phyloP scores from a whole-genome alignment of 768 basidiomycete species.

The Pulveroboletus sp. region DNA sequence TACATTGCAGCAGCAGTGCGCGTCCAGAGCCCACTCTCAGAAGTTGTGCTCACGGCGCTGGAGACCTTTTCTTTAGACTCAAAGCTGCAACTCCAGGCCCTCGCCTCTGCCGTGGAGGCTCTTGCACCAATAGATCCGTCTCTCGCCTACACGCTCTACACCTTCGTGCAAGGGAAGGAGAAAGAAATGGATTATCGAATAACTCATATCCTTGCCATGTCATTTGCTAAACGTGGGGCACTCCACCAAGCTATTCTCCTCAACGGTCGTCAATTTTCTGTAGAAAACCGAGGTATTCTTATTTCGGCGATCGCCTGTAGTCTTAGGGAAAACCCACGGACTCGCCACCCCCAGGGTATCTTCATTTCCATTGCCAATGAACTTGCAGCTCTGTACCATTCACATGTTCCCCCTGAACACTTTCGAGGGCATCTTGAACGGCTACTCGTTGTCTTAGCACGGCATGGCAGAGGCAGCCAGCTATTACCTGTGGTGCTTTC shows the following conservation, averaged over 20 bases:
- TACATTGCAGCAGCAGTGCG: constrained; percentile 26
- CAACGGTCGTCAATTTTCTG: constrained; percentile 26
- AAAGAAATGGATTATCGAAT: constrained; percentile 21
- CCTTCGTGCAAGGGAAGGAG: constrained; percentile 22
- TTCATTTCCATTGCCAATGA: constrained; percentile 33
- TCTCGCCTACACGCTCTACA: constrained; percentile 33
- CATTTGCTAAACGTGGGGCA: constrained; percentile 26
- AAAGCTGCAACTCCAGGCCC: constrained; percentile 27
- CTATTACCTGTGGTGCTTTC: constrained; percentile 39
- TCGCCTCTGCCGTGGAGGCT: constrained; percentile 15
- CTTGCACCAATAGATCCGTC: constrained; percentile 27
- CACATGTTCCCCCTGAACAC: constrained; percentile 33
- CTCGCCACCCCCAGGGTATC: constrained; percentile 26
- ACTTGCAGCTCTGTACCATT: constrained; percentile 35
- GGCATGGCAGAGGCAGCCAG: constrained; percentile 32
- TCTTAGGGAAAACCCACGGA: constrained; percentile 33
- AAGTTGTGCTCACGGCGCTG: constrained; percentile 31
- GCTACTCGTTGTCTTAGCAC: constrained; percentile 38
- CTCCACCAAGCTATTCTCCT: constrained; percentile 34
- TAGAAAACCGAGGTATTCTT: constrained; percentile 33
- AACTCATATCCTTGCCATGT: constrained; percentile 30
- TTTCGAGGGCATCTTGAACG: constrained; percentile 42
- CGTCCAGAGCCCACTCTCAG: constrained; percentile 26
- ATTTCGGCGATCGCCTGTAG: constrained; percentile 35
- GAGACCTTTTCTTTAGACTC: constrained; percentile 18